A percentile compares a stretch with the other conserved stretches of the same genome.
These are phyloP conservation scores for Solanum hybrid DNA, from an alignment of 305 asterid genomes.

Conservation along the genomic window DNA sequence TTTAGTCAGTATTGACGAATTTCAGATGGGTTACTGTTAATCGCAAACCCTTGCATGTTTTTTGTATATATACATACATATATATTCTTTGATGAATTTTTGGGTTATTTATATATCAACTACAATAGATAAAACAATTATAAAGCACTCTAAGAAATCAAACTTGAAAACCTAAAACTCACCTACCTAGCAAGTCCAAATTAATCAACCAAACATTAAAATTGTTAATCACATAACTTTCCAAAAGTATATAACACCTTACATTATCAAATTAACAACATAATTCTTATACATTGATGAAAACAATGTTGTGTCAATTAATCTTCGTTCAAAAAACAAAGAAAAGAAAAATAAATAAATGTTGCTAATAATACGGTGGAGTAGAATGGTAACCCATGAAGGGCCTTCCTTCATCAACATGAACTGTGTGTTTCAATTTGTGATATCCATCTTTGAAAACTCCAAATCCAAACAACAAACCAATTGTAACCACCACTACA, in stretches of 20 bases:
- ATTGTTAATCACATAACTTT: neutral
- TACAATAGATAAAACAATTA: neutral
- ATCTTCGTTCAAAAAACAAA: neutral
- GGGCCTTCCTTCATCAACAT: slow-evolving; percentile 8
- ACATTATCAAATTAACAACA: neutral
- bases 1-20: neutral
- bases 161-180: neutral
- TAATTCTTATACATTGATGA: neutral
- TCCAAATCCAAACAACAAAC: slow-evolving; percentile 59
- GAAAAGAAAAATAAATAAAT: neutral
- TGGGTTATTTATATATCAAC: neutral
- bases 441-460: slow-evolving; percentile 51
- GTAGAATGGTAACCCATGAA: neutral
- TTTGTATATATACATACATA: too few relatives aligned
- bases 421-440: slow-evolving; percentile 38
- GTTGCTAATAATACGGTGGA: neutral
- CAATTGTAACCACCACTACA: slow-evolving; percentile 38
- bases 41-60: too few relatives aligned
- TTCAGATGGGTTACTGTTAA: neutral
- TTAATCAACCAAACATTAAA: neutral
- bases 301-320: neutral
- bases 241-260: neutral
- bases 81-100: neutral
- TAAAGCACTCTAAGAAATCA: neutral
- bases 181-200: neutral